A percentile compares a stretch with the other conserved stretches of the same genome.
These are phyloP conservation scores for Sphenostylis stenocarpa DNA, from an alignment of 306 rosid species.

Conservation along the genomic window DNA sequence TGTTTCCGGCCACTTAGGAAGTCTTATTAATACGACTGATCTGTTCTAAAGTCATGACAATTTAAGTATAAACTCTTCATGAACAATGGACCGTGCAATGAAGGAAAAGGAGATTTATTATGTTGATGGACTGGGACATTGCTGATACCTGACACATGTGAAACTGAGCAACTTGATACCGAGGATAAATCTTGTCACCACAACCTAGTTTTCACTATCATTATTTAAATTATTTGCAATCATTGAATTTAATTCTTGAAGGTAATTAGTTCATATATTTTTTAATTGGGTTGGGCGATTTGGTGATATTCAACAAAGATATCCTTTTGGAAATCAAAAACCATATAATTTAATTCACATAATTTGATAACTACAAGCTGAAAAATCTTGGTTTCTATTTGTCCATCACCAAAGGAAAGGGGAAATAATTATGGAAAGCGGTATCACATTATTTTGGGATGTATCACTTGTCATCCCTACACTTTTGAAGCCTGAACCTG, in stretches of 20 bases:
- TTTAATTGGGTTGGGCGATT: not conserved
- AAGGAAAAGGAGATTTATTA: not conserved
- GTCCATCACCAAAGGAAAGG: conserved; percentile 10
- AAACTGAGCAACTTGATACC: not conserved
- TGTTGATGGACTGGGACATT: not conserved
- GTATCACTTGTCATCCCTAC: not conserved
- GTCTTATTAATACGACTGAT: not conserved
- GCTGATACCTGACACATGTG: not conserved
- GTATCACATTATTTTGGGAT: not conserved
- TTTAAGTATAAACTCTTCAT: not conserved
- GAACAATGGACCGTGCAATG: not conserved
- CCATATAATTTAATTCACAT: not conserved
- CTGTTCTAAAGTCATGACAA: not conserved
- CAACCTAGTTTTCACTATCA: not conserved
- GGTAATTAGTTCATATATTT: not conserved
- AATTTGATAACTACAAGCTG: not conserved
- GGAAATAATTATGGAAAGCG: not conserved
- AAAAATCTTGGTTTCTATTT: not conserved
- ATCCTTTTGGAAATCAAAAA: not conserved
- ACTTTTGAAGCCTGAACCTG: not conserved
- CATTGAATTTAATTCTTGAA: not conserved
- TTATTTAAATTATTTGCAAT: not conserved
- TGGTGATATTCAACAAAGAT: not conserved
- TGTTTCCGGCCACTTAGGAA: not conserved
- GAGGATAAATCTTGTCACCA: not conserved